phyloP scores from a whole-genome alignment of 192 early-diverging fungal species.

The Gamsiella multidivaricata region DNA sequence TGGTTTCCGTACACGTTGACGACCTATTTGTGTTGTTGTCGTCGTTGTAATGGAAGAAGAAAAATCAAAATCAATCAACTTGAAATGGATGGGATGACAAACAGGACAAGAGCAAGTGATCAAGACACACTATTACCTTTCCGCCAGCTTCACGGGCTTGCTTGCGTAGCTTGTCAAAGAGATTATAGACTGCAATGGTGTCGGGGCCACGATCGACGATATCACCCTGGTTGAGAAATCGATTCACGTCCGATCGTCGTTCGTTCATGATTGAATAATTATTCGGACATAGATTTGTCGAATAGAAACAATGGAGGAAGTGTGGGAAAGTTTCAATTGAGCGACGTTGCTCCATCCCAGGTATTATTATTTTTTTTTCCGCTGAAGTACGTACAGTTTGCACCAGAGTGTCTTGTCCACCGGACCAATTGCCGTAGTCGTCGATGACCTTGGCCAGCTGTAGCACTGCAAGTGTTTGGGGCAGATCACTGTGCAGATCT shows the following conservation, averaged over 20 bases:
- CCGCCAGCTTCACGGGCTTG: slow-evolving; percentile 67
- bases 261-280: too few species aligned
- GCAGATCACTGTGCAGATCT: slow-evolving; percentile 78
- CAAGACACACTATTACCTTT: too few species aligned
- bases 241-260: too few species aligned
- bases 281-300: too few species aligned
- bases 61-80: too few species aligned
- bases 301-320: too few species aligned
- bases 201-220: slow-evolving; percentile 81
- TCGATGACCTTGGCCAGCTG: slow-evolving; percentile 70
- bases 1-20: slow-evolving; percentile 54
- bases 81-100: too few species aligned
- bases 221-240: slow-evolving; percentile 67
- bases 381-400: slow-evolving; percentile 71
- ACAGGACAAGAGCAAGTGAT: background rate
- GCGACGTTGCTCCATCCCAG: too few species aligned
- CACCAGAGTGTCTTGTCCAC: slow-evolving; percentile 66
- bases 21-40: slow-evolving; percentile 14
- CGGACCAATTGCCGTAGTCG: slow-evolving; percentile 70
- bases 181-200: slow-evolving; percentile 73
- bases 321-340: too few species aligned
- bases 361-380: too few species aligned
- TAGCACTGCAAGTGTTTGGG: slow-evolving; percentile 63
- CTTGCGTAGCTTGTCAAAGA: slow-evolving; percentile 65
- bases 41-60: background rate